Base-by-base conservation (phyloP, 257 asterid species). In the Nicotiana undulata region DNA sequence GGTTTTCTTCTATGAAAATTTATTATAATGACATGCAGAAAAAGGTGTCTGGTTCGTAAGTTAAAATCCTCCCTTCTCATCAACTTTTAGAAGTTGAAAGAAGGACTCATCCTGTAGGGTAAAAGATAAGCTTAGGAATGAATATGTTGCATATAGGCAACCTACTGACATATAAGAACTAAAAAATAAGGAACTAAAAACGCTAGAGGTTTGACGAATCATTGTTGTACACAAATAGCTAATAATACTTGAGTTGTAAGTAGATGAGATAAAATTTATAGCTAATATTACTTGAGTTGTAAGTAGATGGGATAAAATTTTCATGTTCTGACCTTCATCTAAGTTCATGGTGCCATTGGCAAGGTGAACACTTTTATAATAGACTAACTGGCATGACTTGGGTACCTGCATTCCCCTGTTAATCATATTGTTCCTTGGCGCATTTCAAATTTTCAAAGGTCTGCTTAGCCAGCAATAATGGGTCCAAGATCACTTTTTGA, bases 381-480 rank as follows among this genome's bases (percentile, higher is more conserved):
- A 49, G 24, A 74, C 60, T 49, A 24, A 24, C 61, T 24, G 4
- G 8, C 61, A 15, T 72, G 26, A 44, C 63, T 58, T 53, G 44
- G 9, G 11, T 18, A 32, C 76, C 75, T 32, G 29, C 46, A 0
- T 37, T 40, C 44, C 68, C 40, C 16, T 78, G 75, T 15, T 49
- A 74, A 49, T 74, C 61, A 49, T 74, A 32, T 55, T 18, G 68
- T 9, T 24, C 61, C 60, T 24, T 46, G 60, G 24, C 9, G 26
- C 22, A 0, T 13, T 46, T 72, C 60, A 72, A 46, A 13, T 3
- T 70, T 70, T 24, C 68, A 74, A 49, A 74, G 44, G 44, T 49
- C 78, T 74, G 78, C 78, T 46, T 74, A 49, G 44, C 40, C 61
- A 24, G 37, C 78, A 46, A 44, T 74, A 74, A 26, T 74, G 61